A percentile compares a stretch with the other conserved stretches of the same genome.
Evolutionary conservation across 2,329 filamentous ascomycete genomes (phyloP).

Genomic region (Botrytis elliptica): DNA sequence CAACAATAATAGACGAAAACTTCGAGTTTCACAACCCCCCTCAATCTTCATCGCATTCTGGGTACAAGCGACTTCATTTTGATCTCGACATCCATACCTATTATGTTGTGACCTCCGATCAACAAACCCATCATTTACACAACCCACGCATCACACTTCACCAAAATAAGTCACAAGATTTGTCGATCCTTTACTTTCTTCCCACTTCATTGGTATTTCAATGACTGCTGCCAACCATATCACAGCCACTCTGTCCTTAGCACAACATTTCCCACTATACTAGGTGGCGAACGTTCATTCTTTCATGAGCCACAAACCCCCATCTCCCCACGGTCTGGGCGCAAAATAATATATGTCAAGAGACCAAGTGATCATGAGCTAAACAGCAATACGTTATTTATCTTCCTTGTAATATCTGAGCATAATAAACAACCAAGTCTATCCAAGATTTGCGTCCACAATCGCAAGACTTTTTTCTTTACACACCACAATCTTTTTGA

Average conservation of each 20-base stretch:
- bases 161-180: neutral
- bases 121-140: neutral
- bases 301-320: neutral
- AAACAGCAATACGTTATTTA: neutral
- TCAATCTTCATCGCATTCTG: neutral
- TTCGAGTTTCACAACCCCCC: neutral
- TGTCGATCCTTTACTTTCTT: neutral
- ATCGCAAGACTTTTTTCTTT: neutral
- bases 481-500: neutral
- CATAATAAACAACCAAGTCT: neutral
- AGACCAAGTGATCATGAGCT: conserved; percentile 15
- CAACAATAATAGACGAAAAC: neutral
- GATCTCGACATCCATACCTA: neutral
- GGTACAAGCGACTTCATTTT: neutral
- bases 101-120: neutral
- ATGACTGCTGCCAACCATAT: neutral
- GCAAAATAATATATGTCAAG: neutral
- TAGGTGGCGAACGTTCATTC: conserved; percentile 15
- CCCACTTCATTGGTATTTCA: neutral
- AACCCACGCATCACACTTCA: neutral
- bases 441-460: neutral
- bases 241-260: conserved; percentile 9
- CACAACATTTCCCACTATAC: neutral
- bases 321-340: conserved; percentile 1
- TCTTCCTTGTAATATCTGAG: neutral